Conservation (phyloP, 352 stramenopile species). For the Detonula confervacea region DNA sequence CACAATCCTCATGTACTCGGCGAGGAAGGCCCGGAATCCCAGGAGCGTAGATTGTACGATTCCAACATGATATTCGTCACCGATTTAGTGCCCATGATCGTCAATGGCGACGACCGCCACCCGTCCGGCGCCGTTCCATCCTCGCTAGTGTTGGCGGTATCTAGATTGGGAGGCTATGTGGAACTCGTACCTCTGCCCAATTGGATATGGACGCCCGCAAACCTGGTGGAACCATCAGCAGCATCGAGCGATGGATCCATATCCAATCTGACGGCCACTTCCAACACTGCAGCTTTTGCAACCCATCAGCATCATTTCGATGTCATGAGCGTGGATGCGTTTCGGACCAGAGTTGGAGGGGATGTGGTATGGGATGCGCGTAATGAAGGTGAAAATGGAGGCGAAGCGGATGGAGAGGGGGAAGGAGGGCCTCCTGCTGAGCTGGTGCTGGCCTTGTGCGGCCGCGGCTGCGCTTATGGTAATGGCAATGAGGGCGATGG, state of each 20-base stretch:
- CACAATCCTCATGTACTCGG: neutral
- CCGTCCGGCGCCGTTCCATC: neutral
- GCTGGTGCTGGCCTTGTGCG: constrained; percentile 65
- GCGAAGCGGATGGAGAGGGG: too few relatives aligned
- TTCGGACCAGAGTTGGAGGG: constrained; percentile 52
- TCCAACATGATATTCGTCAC: constrained; percentile 34
- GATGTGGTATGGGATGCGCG: constrained; percentile 54
- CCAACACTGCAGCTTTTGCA: constrained; percentile 53
- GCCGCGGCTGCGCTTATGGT: constrained; percentile 8
- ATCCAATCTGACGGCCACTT: constrained; percentile 33
- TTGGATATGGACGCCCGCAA: constrained; percentile 56
- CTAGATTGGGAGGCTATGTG: constrained; percentile 74
- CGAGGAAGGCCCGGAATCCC: neutral
- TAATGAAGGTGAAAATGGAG: too few relatives aligned
- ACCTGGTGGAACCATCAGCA: constrained; percentile 1
- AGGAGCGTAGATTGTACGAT: constrained; percentile 32
- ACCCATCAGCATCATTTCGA: constrained; percentile 68
- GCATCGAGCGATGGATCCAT: too few relatives aligned
- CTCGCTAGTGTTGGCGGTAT: constrained; percentile 60
- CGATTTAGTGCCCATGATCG: constrained; percentile 43
- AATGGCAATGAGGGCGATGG: too few relatives aligned
- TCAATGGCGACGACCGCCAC: constrained; percentile 15
- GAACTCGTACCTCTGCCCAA: constrained; percentile 74
- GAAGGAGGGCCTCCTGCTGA: constrained; percentile 56
- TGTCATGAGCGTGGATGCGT: constrained; percentile 61